Evolutionary conservation across 495 filamentous ascomycete species (phyloP).

Genomic region (Peziza echinospora): DNA sequence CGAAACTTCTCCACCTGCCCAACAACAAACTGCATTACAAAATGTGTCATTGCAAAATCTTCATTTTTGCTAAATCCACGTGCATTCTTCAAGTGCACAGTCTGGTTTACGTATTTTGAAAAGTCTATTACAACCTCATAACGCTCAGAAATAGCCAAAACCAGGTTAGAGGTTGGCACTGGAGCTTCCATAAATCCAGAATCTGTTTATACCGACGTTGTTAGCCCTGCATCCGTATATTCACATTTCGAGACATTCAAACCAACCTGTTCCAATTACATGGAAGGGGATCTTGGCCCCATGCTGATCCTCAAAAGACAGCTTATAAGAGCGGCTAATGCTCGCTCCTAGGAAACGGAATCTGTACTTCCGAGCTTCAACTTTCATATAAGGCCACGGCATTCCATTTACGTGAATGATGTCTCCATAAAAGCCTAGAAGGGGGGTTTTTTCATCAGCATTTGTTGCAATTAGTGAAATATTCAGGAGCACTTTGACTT

Average conservation of each 20-base stretch:
- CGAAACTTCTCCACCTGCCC: slow-evolving; percentile 21
- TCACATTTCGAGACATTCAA: not conserved
- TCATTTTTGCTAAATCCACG: slow-evolving; percentile 23
- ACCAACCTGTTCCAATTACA: slow-evolving; percentile 32
- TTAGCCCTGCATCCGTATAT: too few species aligned
- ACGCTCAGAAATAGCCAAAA: slow-evolving; percentile 31
- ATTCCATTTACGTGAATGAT: slow-evolving; percentile 35
- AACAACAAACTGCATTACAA: slow-evolving; percentile 31
- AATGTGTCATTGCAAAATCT: slow-evolving; percentile 29
- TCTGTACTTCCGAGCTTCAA: slow-evolving; percentile 36
- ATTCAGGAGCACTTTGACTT: too few species aligned
- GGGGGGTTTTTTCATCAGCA: too few species aligned
- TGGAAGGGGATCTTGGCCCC: slow-evolving; percentile 19
- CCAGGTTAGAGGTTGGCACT: slow-evolving; percentile 19
- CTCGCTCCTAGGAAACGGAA: slow-evolving; percentile 32
- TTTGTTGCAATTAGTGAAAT: too few species aligned
- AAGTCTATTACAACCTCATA: slow-evolving; percentile 37
- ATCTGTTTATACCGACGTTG: slow-evolving; percentile 19
- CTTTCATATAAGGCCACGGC: slow-evolving; percentile 32
- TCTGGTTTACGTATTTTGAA: slow-evolving; percentile 25
- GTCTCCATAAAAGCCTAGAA: slow-evolving; percentile 33
- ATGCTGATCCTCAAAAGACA: slow-evolving; percentile 23
- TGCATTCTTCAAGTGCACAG: slow-evolving; percentile 25
- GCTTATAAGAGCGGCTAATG: slow-evolving; percentile 27
- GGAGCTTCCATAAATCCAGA: slow-evolving; percentile 26